Evolutionary conservation across 352 stramenopile species (phyloP).

Genomic region (Pythium apleroticum): DNA sequence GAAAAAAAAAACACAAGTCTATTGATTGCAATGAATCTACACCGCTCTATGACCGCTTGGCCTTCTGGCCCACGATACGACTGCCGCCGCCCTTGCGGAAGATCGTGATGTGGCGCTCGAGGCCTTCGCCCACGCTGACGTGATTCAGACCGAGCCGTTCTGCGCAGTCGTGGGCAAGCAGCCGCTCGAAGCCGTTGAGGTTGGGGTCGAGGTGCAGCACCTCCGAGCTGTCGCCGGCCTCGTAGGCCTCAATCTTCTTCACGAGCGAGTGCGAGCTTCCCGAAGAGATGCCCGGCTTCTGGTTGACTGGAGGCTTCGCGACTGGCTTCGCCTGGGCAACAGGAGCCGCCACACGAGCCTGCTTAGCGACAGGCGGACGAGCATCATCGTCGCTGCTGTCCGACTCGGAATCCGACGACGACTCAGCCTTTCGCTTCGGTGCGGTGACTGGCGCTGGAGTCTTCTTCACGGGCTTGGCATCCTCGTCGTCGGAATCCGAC

Average conservation of each 20-base stretch:
- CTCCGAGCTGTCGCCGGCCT: slow-evolving; percentile 40
- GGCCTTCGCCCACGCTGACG: slow-evolving; percentile 60
- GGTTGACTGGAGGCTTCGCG: not conserved
- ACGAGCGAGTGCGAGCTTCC: slow-evolving; percentile 79
- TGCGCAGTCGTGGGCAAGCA: slow-evolving; percentile 81
- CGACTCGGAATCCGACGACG: slow-evolving; percentile 22
- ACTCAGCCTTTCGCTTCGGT: slow-evolving; percentile 25
- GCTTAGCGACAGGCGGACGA: slow-evolving; percentile 9
- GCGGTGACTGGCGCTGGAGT: not conserved
- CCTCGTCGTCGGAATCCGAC: slow-evolving; percentile 31
- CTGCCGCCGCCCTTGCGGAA: slow-evolving; percentile 13
- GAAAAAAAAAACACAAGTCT: slow-evolving; percentile 11
- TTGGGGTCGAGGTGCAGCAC: slow-evolving; percentile 70
- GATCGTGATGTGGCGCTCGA: slow-evolving; percentile 84
- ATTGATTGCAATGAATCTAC: slow-evolving; percentile 4
- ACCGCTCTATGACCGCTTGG: slow-evolving; percentile 25
- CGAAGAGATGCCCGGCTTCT: slow-evolving; percentile 45
- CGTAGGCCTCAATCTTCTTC: slow-evolving; percentile 79
- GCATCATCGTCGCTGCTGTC: slow-evolving; percentile 19
- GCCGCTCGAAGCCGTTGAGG: slow-evolving; percentile 80
- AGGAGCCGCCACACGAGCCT: slow-evolving; percentile 14
- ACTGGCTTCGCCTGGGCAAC: not conserved
- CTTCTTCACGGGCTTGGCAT: slow-evolving; percentile 18
- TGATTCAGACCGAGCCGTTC: slow-evolving; percentile 74
- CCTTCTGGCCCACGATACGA: slow-evolving; percentile 34